phyloP scores from a whole-genome alignment of 208 protist genomes.

The Trichomonas tenax region DNA sequence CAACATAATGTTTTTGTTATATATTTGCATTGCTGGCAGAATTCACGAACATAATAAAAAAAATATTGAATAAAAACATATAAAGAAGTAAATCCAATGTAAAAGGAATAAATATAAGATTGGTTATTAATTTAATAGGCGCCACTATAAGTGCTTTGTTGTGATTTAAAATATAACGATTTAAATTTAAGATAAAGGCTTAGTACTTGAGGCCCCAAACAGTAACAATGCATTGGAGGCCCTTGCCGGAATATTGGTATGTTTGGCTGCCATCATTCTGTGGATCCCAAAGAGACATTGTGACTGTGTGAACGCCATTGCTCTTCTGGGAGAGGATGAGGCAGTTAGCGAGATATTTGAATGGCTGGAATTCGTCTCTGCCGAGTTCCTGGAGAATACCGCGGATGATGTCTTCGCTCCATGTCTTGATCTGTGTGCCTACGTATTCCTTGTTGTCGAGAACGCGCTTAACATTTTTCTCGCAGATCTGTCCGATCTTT shows the following conservation, averaged over 20 bases:
- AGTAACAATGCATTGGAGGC: neutral
- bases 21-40: too few relatives aligned
- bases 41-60: too few relatives aligned
- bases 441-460: neutral
- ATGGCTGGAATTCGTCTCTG: neutral
- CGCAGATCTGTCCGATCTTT: neutral
- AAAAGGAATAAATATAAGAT: too few relatives aligned
- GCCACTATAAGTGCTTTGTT: too few relatives aligned
- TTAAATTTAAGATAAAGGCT: neutral
- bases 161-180: neutral
- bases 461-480: neutral
- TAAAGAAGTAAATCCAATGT: too few relatives aligned
- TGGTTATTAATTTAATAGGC: too few relatives aligned
- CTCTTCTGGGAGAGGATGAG: neutral
- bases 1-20: too few relatives aligned
- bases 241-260: neutral
- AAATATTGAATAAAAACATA: too few relatives aligned
- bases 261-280: neutral
- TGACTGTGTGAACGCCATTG: conserved; percentile 14
- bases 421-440: neutral
- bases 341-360: conserved; percentile 17
- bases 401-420: conserved; percentile 14
- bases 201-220: conserved; percentile 20
- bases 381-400: neutral
- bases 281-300: conserved; percentile 19